Conservation (phyloP, 805 yeast species). For the Zygotorulaspora sp. region DNA sequence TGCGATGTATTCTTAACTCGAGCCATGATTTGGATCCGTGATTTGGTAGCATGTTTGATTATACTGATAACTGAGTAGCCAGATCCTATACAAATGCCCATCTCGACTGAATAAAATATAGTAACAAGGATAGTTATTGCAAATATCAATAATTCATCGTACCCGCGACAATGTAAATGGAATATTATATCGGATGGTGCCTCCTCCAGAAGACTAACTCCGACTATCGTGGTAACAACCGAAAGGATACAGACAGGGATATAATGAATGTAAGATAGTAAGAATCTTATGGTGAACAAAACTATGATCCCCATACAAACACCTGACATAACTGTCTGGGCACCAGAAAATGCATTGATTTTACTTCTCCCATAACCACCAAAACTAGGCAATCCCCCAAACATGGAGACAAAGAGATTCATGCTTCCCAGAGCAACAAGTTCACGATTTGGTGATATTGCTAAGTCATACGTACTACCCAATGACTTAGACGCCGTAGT, state of each 20-base stretch:
- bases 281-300: constrained; percentile 53
- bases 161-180: constrained; percentile 70
- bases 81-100: constrained; percentile 86
- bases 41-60: constrained; percentile 70
- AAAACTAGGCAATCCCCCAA: constrained; percentile 80
- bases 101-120: constrained; percentile 72
- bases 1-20: constrained; percentile 56
- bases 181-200: constrained; percentile 74
- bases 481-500: constrained; percentile 88
- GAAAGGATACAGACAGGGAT: constrained; percentile 78
- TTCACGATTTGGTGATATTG: constrained; percentile 78
- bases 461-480: constrained; percentile 64
- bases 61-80: constrained; percentile 75
- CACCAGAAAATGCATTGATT: constrained; percentile 83
- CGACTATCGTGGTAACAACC: constrained; percentile 75
- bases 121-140: constrained; percentile 60
- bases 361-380: constrained; percentile 96
- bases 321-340: constrained; percentile 80
- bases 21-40: constrained; percentile 80
- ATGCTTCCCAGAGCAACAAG: constrained; percentile 81
- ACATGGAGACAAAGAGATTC: constrained; percentile 54
- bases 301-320: constrained; percentile 76
- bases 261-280: constrained; percentile 60
- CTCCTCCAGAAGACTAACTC: constrained; percentile 72
- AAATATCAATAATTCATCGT: constrained; percentile 68